Evolutionary conservation across 768 basidiomycete species (phyloP), one percentile per base, ranked within the genome.

Genomic region (Pisolithus orientalis): DNA sequence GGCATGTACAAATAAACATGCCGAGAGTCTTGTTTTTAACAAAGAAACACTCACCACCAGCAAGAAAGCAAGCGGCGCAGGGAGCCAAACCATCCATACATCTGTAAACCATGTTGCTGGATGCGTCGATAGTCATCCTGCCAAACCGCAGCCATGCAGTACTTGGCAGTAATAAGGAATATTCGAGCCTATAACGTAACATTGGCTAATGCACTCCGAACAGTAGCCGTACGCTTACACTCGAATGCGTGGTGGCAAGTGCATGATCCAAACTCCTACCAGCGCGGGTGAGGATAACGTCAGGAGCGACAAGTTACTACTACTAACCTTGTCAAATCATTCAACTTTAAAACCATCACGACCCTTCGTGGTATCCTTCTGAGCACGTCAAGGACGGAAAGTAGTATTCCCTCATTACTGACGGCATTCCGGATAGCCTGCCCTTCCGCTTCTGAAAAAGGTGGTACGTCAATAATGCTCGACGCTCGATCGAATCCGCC

Each of bases 81-180:
- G 73, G 75, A 52, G 52, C 61, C 51, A 80, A 64, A 21, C 59
- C 63, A 82, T 57, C 39, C 70, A 53, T 24, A 81, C 53, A 53
- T 50, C 29, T 80, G 65, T 16, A 85, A 65, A 2, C 84, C 83
- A 29, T 70, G 69, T 29, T 70, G 68, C 39, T 74, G 70, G 69
- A 87, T 77, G 27, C 72, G 73, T 44, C 68, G 67, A 60, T 70
- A 71, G 50, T 93, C 84, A 59, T 87, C 85, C 48, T 77, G 73
- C 89, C 89, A 91, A 4, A 90, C 83, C 7, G 90, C 87, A 10
- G 74, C 75, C 47, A 83, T 76, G 64, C 94, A 96, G 69, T 90
- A 95, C 62, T 89, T 86, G 6, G 93, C 94, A 14, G 88, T 87
- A 52, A 97, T 87, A 31, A 97, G 65, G 67, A 97, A 98, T 63